Percentiles rank a stretch among this genome's conserved stretches.
Evolutionary conservation across 495 filamentous ascomycete species (phyloP).

Genomic region (Tuber brumale): DNA sequence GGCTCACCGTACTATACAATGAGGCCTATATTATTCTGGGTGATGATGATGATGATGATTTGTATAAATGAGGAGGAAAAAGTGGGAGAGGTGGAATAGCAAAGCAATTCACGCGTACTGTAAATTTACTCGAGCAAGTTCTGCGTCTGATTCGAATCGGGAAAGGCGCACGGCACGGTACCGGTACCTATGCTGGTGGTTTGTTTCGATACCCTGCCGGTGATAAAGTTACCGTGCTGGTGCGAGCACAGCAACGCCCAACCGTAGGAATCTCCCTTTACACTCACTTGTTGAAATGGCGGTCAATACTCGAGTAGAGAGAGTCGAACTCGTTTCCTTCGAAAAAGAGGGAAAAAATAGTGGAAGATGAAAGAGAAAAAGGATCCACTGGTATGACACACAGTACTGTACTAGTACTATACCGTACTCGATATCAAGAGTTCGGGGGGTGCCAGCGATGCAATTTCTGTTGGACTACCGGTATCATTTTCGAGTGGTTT

Average conservation of each 20-base stretch:
- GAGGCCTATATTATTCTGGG: background rate
- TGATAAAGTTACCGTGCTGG: background rate
- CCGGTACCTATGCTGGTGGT: background rate
- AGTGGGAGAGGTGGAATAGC: background rate
- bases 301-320: too few relatives aligned
- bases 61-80: background rate
- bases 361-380: background rate
- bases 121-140: background rate
- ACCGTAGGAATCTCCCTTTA: background rate
- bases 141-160: background rate
- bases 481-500: slow-evolving; percentile 7
- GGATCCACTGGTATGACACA: background rate
- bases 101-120: background rate
- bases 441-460: slow-evolving; percentile 1
- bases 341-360: background rate
- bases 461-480: background rate
- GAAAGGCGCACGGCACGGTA: background rate
- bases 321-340: background rate
- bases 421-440: background rate
- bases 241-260: background rate
- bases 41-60: background rate
- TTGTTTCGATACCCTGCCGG: background rate
- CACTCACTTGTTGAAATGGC: background rate
- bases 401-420: too few relatives aligned
- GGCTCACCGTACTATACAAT: background rate